Percentiles rank a stretch among this genome's conserved stretches.
Evolutionary conservation across 768 basidiomycete species (phyloP).

Genomic region (Serendipita sp.): DNA sequence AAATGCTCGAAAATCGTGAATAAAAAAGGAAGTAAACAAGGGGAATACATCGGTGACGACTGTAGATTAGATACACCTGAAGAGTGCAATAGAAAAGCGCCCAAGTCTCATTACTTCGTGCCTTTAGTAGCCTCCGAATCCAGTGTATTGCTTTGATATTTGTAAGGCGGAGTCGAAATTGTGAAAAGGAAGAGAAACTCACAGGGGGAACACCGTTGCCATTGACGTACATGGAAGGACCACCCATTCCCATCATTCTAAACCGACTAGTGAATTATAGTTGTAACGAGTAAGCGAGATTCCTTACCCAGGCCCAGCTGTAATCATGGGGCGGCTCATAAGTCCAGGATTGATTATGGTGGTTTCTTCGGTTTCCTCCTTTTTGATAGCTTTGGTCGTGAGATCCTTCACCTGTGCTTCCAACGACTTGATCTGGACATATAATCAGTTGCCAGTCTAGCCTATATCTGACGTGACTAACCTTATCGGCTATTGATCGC

Average conservation of each 20-base stretch:
- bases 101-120: not conserved
- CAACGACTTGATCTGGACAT: not conserved
- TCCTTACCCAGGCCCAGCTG: conserved; percentile 52
- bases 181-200: conserved; percentile 17
- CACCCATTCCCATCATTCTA: conserved; percentile 32
- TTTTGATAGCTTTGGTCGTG: conserved; percentile 54
- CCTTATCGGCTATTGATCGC: conserved; percentile 62
- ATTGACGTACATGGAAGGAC: conserved; percentile 44
- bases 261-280: conserved; percentile 8
- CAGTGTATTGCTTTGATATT: conserved; percentile 39
- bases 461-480: conserved; percentile 15
- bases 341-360: conserved; percentile 80
- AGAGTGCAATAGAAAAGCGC: not conserved
- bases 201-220: conserved; percentile 39
- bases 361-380: conserved; percentile 74
- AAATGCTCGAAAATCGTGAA: not conserved
- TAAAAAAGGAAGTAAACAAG: not conserved
- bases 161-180: conserved; percentile 7
- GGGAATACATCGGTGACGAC: conserved; percentile 1
- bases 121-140: conserved; percentile 31
- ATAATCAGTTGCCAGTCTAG: not conserved
- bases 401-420: conserved; percentile 9
- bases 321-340: conserved; percentile 44
- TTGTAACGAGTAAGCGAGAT: not conserved
- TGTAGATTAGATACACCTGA: conserved; percentile 5